Percentiles rank a stretch among this genome's conserved stretches.
Evolutionary conservation across 1,139 yeast species (phyloP).

Genomic region (Saccharomycopsis crataegensis): DNA sequence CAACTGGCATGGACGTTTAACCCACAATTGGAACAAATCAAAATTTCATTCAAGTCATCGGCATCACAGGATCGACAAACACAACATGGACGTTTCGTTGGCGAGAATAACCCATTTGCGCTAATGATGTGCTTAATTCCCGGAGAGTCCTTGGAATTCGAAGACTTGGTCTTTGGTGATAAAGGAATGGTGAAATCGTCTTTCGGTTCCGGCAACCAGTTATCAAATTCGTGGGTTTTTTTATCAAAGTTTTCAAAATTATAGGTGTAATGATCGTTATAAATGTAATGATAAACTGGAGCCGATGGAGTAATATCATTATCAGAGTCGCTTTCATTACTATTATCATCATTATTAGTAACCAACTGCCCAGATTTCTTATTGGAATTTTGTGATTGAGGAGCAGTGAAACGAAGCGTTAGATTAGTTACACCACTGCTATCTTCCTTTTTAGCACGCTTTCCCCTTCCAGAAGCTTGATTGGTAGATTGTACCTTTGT

Average conservation of each 20-base stretch:
- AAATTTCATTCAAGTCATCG: constrained; percentile 28
- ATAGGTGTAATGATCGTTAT: constrained; percentile 9
- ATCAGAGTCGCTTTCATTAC: not conserved
- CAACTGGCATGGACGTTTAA: constrained; percentile 65
- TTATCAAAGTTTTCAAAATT: constrained; percentile 16
- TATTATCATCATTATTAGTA: not conserved
- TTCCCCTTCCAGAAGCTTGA: too few relatives aligned
- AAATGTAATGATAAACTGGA: not conserved
- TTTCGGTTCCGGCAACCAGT: constrained; percentile 1
- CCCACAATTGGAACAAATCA: constrained; percentile 65
- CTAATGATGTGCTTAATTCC: constrained; percentile 10
- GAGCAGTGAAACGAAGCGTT: too few relatives aligned
- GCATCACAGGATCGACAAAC: constrained; percentile 46
- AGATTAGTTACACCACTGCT: too few relatives aligned
- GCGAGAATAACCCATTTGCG: constrained; percentile 20
- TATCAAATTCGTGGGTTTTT: constrained; percentile 8
- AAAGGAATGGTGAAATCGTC: constrained; percentile 11
- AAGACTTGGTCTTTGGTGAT: constrained; percentile 6
- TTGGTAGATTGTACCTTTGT: too few relatives aligned
- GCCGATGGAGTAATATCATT: not conserved
- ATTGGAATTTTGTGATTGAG: too few relatives aligned
- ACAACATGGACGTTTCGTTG: constrained; percentile 38
- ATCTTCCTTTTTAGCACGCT: too few relatives aligned
- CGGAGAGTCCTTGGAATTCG: constrained; percentile 10
- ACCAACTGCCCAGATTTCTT: too few relatives aligned